Evolutionary conservation across 2,329 filamentous ascomycete species (phyloP), one percentile per base, ranked within the genome.

Genomic region (Sporothrix brunneoviolacea): DNA sequence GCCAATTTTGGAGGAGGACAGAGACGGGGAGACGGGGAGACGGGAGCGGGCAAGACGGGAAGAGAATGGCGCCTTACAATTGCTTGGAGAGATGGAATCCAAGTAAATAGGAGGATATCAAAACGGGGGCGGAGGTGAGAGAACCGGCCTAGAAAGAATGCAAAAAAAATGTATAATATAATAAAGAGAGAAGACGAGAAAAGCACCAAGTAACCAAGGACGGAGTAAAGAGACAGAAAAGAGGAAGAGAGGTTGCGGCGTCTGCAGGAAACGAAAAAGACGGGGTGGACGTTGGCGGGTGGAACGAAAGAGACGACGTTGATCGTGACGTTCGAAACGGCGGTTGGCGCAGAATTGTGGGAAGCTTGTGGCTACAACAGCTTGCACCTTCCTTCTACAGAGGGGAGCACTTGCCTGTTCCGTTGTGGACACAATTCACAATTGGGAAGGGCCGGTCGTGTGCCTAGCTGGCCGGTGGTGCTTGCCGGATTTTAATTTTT

Each of bases 301-400:
- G 33, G 33, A 27, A 27, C 19, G 30, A 45, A 46, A 38, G 35
- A 35, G 21, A 24, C 30, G 44, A 22, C 18, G 33, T 47, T 47
- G 24, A 38, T 38, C 27, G 44, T 47, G 44, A 47, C 44, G 44
- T 38, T 47, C 24, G 35, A 10, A 35, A 35, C 22, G 16, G 21
- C 22, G 27, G 33, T 13, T 38, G 43, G 33, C 21, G 33, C 37
- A 16, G 33, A 30, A 38, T 46, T 46, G 43, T 38, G 43, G 43
- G 43, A 46, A 38, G 43, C 43, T 38, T 32, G 44, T 38, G 44
- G 44, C 44, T 38, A 39, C 35, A 47, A 35, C 44, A 30, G 44
- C 37, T n/a, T 7, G 32, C 18, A 18, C 35, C 18, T 47, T 33
- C 32, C n/a, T 19, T 42, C 24, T 32, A 4, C n/a, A 45, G 21